These are phyloP conservation scores for Cercophora newfieldiana DNA, from an alignment of 495 filamentous ascomycete genomes.

Conservation along the genomic window DNA sequence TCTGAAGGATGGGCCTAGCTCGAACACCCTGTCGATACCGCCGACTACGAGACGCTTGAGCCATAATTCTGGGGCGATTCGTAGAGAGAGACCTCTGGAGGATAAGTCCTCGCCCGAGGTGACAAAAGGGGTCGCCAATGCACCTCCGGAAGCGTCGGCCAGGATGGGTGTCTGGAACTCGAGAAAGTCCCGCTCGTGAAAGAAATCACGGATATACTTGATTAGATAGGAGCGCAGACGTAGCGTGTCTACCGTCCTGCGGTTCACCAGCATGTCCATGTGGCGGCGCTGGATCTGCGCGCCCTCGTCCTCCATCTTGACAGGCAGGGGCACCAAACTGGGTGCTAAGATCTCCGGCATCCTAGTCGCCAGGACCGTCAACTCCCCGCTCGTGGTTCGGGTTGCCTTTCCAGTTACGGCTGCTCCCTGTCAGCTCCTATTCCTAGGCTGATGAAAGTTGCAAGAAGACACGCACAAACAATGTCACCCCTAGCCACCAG, in stretches of 20 bases:
- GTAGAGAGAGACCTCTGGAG: constrained; percentile 65
- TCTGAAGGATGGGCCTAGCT: constrained; percentile 87
- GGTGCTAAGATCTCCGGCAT: constrained; percentile 74
- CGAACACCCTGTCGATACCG: constrained; percentile 88
- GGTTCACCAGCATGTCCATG: constrained; percentile 78
- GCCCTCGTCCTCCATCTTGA: constrained; percentile 62
- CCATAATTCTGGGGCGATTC: constrained; percentile 92
- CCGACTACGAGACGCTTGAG: constrained; percentile 96
- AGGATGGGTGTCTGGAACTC: constrained; percentile 92
- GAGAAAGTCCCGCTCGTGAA: constrained; percentile 69
- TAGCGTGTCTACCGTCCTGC: constrained; percentile 62
- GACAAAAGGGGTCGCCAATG: constrained; percentile 79
- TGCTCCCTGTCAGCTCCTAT: constrained; percentile 13
- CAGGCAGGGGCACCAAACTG: constrained; percentile 72
- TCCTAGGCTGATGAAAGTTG: not conserved
- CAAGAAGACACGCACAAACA: constrained; percentile 47
- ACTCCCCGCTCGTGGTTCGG: constrained; percentile 70
- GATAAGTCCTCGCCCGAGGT: constrained; percentile 71
- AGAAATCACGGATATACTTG: constrained; percentile 69
- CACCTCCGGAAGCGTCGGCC: constrained; percentile 72
- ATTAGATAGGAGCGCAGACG: constrained; percentile 73
- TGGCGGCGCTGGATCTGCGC: constrained; percentile 68
- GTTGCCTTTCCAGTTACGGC: constrained; percentile 69
- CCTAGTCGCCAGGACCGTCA: constrained; percentile 67
- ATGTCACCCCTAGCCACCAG: constrained; percentile 72